These are phyloP conservation scores for Ustilago lituana DNA, from an alignment of 1,284 basidiomycete genomes.

Conservation along the genomic window DNA sequence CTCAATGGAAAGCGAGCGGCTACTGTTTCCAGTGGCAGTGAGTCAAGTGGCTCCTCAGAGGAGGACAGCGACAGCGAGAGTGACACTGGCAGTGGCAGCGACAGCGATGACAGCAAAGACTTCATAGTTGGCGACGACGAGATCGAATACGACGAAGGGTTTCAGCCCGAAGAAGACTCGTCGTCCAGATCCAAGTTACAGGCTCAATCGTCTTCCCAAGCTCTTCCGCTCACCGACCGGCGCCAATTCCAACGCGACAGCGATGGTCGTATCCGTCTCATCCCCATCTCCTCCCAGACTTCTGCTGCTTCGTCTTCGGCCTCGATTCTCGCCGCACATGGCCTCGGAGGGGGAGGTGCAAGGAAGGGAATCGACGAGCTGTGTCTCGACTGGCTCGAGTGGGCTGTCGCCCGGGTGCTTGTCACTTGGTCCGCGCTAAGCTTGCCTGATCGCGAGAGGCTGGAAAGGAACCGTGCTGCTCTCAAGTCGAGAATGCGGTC, in stretches of 20 bases:
- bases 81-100: constrained; percentile 10
- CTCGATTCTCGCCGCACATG: constrained; percentile 20
- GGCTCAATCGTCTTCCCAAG: background rate
- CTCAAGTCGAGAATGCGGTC: constrained; percentile 22
- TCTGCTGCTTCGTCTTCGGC: background rate
- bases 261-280: constrained; percentile 18
- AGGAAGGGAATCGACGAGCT: constrained; percentile 34
- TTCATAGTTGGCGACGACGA: constrained; percentile 42
- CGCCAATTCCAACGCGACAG: constrained; percentile 7
- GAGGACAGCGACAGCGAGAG: constrained; percentile 10
- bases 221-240: too few relatives aligned
- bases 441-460: constrained; percentile 17
- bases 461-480: constrained; percentile 29
- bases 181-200: background rate
- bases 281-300: constrained; percentile 15
- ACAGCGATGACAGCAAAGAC: constrained; percentile 14
- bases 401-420: constrained; percentile 36
- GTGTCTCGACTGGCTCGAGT: constrained; percentile 47
- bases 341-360: constrained; percentile 5
- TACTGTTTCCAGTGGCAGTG: constrained; percentile 6
- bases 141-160: constrained; percentile 39
- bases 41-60: constrained; percentile 1
- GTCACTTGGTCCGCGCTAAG: constrained; percentile 31
- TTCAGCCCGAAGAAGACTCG: constrained; percentile 1
- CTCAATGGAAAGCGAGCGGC: background rate